Conservation (phyloP, 129 eudicot species). For the Sambucus nigra region DNA sequence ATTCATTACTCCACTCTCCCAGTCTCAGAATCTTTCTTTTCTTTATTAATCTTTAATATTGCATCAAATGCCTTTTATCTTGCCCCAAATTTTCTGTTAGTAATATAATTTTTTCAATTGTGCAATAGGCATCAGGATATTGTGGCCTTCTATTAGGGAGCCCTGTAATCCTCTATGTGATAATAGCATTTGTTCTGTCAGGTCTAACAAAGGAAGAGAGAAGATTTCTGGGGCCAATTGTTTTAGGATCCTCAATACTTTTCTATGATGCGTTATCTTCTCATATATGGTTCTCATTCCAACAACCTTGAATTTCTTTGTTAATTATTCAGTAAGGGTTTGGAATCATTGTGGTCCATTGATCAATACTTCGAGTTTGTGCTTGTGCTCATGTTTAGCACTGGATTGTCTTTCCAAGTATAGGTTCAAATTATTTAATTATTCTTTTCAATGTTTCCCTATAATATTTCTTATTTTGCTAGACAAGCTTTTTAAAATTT, state of each 20-base stretch:
- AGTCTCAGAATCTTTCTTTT: too few relatives aligned
- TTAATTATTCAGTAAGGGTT: conserved; percentile 86
- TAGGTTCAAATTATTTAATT: too few relatives aligned
- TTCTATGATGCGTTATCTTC: conserved; percentile 63
- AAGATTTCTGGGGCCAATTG: conserved; percentile 78
- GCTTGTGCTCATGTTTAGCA: conserved; percentile 89
- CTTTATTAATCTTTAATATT: too few relatives aligned
- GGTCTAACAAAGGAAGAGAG: conserved; percentile 84
- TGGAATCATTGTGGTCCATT: conserved; percentile 95
- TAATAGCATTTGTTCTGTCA: conserved; percentile 83
- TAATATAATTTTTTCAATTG: background rate
- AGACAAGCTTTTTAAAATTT: too few relatives aligned
- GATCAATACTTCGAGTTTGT: conserved; percentile 95
- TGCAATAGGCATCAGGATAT: conserved; percentile 86
- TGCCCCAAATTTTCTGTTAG: background rate
- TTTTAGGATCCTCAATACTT: conserved; percentile 81
- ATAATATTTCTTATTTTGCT: too few relatives aligned
- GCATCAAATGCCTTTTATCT: too few relatives aligned
- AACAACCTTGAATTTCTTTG: conserved; percentile 87
- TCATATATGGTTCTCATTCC: conserved; percentile 88
- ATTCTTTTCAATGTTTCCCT: too few relatives aligned
- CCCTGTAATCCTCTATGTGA: conserved; percentile 91
- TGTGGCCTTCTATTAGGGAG: conserved; percentile 92
- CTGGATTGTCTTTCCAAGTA: conserved; percentile 98
- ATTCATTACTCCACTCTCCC: too few relatives aligned